Evolutionary conservation across 768 basidiomycete species (phyloP), one percentile per base, ranked within the genome.

Genomic region (Pholiota conissans): DNA sequence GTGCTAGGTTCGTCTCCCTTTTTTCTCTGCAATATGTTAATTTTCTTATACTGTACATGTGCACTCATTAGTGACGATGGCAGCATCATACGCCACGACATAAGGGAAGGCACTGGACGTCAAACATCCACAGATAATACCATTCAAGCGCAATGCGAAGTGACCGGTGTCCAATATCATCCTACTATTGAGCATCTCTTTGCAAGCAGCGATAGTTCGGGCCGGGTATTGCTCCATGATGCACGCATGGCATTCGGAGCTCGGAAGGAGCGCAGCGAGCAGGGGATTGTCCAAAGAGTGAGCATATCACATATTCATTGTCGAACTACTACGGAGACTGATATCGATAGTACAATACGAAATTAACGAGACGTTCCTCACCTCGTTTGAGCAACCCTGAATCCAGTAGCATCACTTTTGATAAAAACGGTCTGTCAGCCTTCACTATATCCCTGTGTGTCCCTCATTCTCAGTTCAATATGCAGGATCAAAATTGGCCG

Each of bases 191-290:
- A 87, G 34, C 77, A 90, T 61, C 66, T 91, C 48, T 91, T 93
- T 60, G 80, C 79, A 5, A 88, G 86, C 3, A 82, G 85, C 55
- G 87, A 90, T 60, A 73, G 66, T 10, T 70, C 65, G 14, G 89
- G 90, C 3, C 69, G 71, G 22, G 84, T 91, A 3, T 84, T 79
- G 61, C 80, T 93, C 56, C 82, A 88, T 14, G 90, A 93, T 68
- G 72, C 74, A 14, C 77, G 90, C 11, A 91, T 90, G 87, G 82
- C 87, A 0, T 92, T 91, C 69, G 86, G 86, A 18, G 76, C 84
- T 42, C 62, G 69, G 18, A 69, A 69, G 16, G 68, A 67, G 10
- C 70, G 84, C 32, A 75, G 79, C 2, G 69, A 75, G 16, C 68
- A 80, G 11, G 88, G 89, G 0, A 73, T 87, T 1, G 83, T 90